Evolutionary conservation across 31 red algal genomes (phyloP).

Genomic region (Asparagopsis taxiformis): DNA sequence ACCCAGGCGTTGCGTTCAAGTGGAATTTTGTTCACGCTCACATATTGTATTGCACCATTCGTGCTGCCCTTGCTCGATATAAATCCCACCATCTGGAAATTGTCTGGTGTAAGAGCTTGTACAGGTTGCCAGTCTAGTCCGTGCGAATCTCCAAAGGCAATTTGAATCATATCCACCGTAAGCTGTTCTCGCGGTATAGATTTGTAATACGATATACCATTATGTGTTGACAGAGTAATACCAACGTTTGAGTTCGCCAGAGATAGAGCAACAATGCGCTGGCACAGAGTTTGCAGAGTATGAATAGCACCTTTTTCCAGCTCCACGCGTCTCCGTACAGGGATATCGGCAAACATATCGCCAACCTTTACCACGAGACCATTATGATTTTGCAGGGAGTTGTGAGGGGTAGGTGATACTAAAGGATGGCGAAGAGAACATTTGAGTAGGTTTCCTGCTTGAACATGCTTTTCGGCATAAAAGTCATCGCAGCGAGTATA

Average conservation of each 20-base stretch:
- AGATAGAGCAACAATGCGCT: neutral
- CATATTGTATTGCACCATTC: neutral
- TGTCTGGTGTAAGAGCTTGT: no score
- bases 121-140: neutral
- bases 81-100: neutral
- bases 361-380: no score
- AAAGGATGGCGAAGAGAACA: no score
- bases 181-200: neutral
- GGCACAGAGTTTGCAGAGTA: neutral
- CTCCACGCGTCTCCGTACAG: neutral
- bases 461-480: no score
- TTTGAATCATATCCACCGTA: neutral
- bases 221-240: neutral
- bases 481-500: no score
- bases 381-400: no score
- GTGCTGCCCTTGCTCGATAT: neutral
- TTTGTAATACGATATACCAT: neutral
- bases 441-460: no score
- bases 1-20: neutral
- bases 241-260: slow-evolving; percentile 6
- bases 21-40: slow-evolving; percentile 4
- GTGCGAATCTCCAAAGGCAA: neutral
- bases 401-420: no score
- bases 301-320: neutral
- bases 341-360: neutral